These are phyloP conservation scores for Solanum gracilifrons DNA, from an alignment of 257 asterid genomes.

Conservation along the genomic window DNA sequence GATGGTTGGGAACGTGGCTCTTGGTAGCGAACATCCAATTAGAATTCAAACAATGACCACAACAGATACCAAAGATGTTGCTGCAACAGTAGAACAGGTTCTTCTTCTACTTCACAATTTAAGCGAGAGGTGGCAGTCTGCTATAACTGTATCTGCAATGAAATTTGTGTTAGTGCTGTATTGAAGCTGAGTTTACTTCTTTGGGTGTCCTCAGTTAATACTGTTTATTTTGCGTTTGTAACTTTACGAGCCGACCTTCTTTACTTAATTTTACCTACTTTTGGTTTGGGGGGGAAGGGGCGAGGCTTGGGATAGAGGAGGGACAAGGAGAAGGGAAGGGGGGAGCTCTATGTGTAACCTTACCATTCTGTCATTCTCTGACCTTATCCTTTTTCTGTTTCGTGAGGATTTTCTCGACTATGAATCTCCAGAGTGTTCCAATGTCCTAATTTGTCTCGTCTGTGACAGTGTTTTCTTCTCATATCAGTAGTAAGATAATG, in stretches of 20 bases:
- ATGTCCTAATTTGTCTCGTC: not conserved
- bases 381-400: not conserved
- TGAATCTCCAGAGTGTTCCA: not conserved
- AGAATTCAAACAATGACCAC: conserved; percentile 98
- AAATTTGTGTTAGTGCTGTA: not conserved
- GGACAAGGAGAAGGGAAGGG: not conserved
- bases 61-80: conserved; percentile 93
- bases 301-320: not conserved
- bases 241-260: not conserved
- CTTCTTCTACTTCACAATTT: not conserved
- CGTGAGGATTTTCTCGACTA: not conserved
- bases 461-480: not conserved
- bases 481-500: not conserved
- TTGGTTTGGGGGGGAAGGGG: not conserved
- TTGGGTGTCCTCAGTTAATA: not conserved
- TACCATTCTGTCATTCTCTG: not conserved
- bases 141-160: not conserved
- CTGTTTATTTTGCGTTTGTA: not conserved
- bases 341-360: not conserved
- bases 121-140: not conserved
- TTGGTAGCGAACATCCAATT: conserved; percentile 96
- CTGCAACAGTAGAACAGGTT: conserved; percentile 96
- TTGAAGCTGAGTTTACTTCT: not conserved
- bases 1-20: conserved; percentile 94
- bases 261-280: not conserved